Percentiles rank a stretch among this genome's conserved stretches.
phyloP scores from a whole-genome alignment of 345 rosid species.

The Fremontodendron californicum region DNA sequence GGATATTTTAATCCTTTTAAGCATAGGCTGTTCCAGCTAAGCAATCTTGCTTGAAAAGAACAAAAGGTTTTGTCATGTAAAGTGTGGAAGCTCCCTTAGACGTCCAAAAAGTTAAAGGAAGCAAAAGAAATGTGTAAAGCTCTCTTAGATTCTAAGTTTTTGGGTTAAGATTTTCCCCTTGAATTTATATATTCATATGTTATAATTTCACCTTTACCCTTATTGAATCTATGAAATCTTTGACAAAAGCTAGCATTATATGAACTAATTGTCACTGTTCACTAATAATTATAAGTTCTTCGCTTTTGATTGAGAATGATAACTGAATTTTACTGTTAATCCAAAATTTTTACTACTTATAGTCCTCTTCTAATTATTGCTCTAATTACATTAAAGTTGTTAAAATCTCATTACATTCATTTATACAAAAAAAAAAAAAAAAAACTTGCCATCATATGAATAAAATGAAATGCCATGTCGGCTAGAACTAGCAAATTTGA shows the following conservation, averaged over 20 bases:
- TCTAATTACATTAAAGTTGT: no score
- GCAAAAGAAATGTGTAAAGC: neutral
- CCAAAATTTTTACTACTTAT: no score
- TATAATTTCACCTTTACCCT: neutral
- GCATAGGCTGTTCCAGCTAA: neutral
- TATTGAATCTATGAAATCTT: neutral
- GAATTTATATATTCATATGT: neutral
- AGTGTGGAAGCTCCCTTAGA: conserved; percentile 4
- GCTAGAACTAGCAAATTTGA: no score
- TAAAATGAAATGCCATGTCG: no score
- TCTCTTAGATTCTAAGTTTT: neutral
- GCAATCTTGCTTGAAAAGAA: conserved; percentile 3
- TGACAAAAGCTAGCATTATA: neutral
- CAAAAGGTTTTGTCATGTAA: neutral
- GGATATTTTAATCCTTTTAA: neutral
- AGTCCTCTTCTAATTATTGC: no score
- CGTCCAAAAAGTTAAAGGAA: neutral
- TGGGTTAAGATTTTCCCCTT: neutral
- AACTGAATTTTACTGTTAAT: no score
- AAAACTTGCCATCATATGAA: no score
- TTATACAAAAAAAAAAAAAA: no score
- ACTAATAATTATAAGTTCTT: no score
- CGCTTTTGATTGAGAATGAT: no score
- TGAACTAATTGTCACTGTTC: no score
- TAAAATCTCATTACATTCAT: no score